A percentile compares a stretch with the other conserved stretches of the same genome.
phyloP scores from a whole-genome alignment of 345 rosid species.

The Carallia brachiata region DNA sequence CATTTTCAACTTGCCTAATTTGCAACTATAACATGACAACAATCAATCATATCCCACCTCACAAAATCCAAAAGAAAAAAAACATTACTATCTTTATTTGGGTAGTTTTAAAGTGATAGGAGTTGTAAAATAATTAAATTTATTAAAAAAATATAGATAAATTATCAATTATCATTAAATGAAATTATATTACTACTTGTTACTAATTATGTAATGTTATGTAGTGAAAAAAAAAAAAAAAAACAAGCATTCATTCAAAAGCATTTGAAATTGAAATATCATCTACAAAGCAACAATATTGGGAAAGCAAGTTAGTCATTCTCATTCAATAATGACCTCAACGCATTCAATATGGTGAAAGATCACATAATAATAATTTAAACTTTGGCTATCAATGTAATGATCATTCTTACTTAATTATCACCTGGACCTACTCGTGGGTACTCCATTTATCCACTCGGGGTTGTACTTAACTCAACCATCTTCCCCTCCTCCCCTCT shows the following conservation, averaged over 20 bases:
- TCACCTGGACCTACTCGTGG: slow-evolving; percentile 13
- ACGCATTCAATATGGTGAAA: slow-evolving; percentile 16
- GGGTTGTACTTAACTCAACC: background rate
- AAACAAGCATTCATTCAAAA: background rate
- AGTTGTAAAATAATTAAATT: too few relatives aligned
- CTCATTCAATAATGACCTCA: slow-evolving; percentile 11
- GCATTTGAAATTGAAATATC: slow-evolving; percentile 11
- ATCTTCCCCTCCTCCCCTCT: background rate
- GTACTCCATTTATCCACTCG: background rate
- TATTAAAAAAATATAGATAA: too few relatives aligned
- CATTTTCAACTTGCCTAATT: slow-evolving; percentile 1
- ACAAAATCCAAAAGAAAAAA: background rate
- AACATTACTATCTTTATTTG: too few relatives aligned
- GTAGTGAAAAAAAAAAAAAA: too few relatives aligned
- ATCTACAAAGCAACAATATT: slow-evolving; percentile 12
- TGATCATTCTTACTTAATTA: background rate
- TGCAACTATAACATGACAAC: too few relatives aligned
- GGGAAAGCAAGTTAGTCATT: slow-evolving; percentile 10
- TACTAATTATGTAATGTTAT: too few relatives aligned
- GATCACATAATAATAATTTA: slow-evolving; percentile 15
- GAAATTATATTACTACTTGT: too few relatives aligned
- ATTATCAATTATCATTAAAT: too few relatives aligned
- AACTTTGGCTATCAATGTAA: slow-evolving; percentile 11
- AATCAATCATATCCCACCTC: background rate
- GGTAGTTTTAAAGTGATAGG: too few relatives aligned